Evolutionary conservation across 202 grass and related monocot species (phyloP).

Genomic region (Alloteropsis angusta): DNA sequence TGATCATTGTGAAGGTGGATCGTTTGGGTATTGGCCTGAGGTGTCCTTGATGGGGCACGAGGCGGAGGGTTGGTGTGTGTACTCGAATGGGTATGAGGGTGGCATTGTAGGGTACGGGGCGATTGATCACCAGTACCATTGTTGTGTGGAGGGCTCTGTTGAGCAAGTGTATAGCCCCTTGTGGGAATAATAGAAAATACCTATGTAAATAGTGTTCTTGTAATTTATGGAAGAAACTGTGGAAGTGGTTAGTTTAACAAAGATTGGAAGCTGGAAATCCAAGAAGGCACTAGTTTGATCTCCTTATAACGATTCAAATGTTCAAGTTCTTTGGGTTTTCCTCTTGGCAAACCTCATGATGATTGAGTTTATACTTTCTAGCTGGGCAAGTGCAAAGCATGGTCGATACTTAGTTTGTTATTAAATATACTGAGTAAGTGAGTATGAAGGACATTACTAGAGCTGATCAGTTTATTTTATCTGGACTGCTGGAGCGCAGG

Average conservation of each 20-base stretch:
- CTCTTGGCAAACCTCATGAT: neutral
- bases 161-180: slow-evolving; percentile 46
- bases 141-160: slow-evolving; percentile 1
- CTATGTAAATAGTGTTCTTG: neutral
- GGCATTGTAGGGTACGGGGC: neutral
- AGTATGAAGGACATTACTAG: too few relatives aligned
- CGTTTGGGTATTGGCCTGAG: slow-evolving; percentile 27
- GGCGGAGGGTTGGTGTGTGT: slow-evolving; percentile 22
- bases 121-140: slow-evolving; percentile 7
- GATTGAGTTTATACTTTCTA: too few relatives aligned
- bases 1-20: slow-evolving; percentile 4
- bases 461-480: too few relatives aligned
- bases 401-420: too few relatives aligned
- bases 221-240: neutral
- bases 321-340: neutral
- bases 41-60: slow-evolving; percentile 5
- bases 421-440: too few relatives aligned
- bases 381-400: too few relatives aligned
- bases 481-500: too few relatives aligned
- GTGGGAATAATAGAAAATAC: slow-evolving; percentile 27
- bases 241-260: neutral
- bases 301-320: neutral
- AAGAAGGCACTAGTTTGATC: neutral
- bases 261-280: neutral
- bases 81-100: slow-evolving; percentile 7